Evolutionary conservation across 257 asterid genomes (phyloP).

Genomic region (Haberlea rhodopensis): DNA sequence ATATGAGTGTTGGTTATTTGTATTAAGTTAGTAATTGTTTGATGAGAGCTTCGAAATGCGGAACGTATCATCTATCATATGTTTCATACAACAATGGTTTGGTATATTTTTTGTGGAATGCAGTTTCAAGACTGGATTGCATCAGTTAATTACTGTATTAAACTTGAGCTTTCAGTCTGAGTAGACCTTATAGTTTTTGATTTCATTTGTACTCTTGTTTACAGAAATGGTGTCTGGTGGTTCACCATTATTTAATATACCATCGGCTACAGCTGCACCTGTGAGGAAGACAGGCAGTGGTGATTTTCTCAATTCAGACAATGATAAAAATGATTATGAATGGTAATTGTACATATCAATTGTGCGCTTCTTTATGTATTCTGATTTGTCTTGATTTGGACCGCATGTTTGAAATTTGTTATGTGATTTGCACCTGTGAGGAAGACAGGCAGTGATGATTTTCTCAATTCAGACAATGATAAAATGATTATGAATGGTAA

Average conservation of each 20-base stretch:
- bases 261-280: conserved; percentile 50
- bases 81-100: background rate
- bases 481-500: conserved; percentile 99
- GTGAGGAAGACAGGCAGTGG: conserved; percentile 77
- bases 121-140: conserved; percentile 25
- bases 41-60: conserved; percentile 23
- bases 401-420: conserved; percentile 17
- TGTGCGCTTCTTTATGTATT: conserved; percentile 11
- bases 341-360: conserved; percentile 51
- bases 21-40: conserved; percentile 23
- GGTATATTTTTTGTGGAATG: background rate
- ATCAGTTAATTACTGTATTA: conserved; percentile 18
- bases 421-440: conserved; percentile 52
- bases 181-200: background rate
- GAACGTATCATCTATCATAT: background rate
- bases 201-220: conserved; percentile 21
- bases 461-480: conserved; percentile 91
- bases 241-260: conserved; percentile 61
- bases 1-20: conserved; percentile 25
- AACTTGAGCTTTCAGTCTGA: conserved; percentile 1
- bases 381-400: conserved; percentile 25
- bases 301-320: conserved; percentile 91
- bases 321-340: conserved; percentile 94
- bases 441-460: conserved; percentile 86
- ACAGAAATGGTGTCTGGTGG: conserved; percentile 66